Evolutionary conservation across 176 grass and related monocot genomes (phyloP), one percentile per base, ranked within the genome.

Genomic region (Bothriochloa decipiens): DNA sequence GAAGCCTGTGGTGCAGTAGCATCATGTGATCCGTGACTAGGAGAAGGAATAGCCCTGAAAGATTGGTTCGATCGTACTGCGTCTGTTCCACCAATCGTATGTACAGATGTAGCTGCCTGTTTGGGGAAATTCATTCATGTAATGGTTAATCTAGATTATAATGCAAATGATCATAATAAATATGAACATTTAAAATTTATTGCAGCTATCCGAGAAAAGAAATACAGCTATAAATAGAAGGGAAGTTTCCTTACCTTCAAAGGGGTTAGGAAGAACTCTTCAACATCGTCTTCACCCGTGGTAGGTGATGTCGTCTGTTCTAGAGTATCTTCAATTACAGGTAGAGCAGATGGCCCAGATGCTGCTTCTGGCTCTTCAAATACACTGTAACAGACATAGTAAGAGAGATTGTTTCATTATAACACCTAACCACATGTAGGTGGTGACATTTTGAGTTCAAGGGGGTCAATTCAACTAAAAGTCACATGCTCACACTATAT

Each of bases 331-430:
- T 87, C 84, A 87, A 61, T 66, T 32, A 74, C 17, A 57, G 87
- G 74, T 80, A 85, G 66, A 86, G 29, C 66, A 85, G 4, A 76
- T 14, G 29, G 17, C 1, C 17, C 10, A 13, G 89, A 68, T 16
- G 81, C 77, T 76, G 43, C 92, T 91, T 91, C 78, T 5, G 65
- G 17, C n/a, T 88, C 82, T 86, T 90, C 87, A 88, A 65, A 87
- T 60, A 77, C 89, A 74, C 89, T 94, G 74, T 69, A 83, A 41
- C 49, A 76, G 65, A 29, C 22, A 80, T 33, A 81, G 33, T 23
- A 67, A 46, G 16, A 55, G 41, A 81, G 23, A 53, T 20, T 15
- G 26, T 86, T 82, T 80, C 75, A 80, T 12, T 16, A 75, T 46
- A 49, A 40, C 15, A 63, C 4, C 46, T 60, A 60, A 23, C 26